These are phyloP conservation scores for Nakazawaea ernobii DNA, from an alignment of 805 yeast genomes.

Conservation along the genomic window DNA sequence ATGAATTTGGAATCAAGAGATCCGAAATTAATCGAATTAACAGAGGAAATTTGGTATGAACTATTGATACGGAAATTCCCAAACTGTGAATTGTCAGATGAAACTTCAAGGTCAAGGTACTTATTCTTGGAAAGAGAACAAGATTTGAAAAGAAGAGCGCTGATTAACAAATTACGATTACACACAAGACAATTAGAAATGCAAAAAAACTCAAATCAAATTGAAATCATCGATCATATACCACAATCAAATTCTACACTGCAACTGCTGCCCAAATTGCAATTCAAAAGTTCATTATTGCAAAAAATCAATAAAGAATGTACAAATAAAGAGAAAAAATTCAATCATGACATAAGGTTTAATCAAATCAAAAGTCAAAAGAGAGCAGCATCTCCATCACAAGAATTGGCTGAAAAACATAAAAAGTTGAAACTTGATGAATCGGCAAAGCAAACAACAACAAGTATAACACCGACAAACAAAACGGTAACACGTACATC, in stretches of 20 bases:
- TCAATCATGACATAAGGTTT: conserved; percentile 13
- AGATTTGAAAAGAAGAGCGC: conserved; percentile 36
- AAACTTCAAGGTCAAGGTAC: conserved; percentile 30
- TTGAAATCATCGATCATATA: conserved; percentile 25
- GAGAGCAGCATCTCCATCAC: background rate
- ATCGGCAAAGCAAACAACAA: conserved; percentile 2
- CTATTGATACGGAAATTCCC: conserved; percentile 43
- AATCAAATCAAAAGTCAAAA: conserved; percentile 8
- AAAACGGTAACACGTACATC: background rate
- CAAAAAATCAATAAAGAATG: conserved; percentile 26
- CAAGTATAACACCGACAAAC: conserved; percentile 14
- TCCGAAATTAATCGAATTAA: conserved; percentile 33
- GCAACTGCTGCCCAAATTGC: conserved; percentile 1
- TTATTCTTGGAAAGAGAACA: conserved; percentile 32
- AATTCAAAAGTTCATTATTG: conserved; percentile 22
- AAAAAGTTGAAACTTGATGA: too few species aligned
- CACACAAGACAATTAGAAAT: conserved; percentile 33
- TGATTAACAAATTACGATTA: conserved; percentile 37
- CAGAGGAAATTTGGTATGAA: conserved; percentile 41
- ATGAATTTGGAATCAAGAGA: conserved; percentile 33
- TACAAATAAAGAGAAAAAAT: conserved; percentile 17
- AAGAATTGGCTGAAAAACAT: too few species aligned
- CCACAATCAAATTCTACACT: conserved; percentile 15
- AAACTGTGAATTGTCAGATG: conserved; percentile 22
- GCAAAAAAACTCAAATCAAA: conserved; percentile 36